phyloP scores from a whole-genome alignment of 2,329 filamentous ascomycete species.

The Fusarium citri region DNA sequence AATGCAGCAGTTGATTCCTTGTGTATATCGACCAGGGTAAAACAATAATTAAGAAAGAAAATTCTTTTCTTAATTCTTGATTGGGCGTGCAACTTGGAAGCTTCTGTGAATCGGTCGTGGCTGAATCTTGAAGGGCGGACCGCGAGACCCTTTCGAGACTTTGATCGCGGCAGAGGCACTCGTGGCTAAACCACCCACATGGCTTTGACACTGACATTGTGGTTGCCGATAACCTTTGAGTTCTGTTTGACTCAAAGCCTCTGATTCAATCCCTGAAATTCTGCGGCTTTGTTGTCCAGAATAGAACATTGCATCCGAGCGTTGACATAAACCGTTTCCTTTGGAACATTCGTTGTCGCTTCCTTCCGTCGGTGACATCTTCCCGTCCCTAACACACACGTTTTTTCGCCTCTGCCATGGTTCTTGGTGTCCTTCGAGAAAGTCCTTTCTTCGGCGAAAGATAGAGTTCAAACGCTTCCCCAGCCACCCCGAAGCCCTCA shows the following conservation, averaged over 20 bases:
- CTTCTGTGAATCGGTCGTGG: constrained; percentile 1
- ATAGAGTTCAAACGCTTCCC: constrained; percentile 37
- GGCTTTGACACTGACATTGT: constrained; percentile 15
- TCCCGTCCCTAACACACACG: not conserved
- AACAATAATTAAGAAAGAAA: constrained; percentile 14
- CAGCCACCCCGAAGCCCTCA: constrained; percentile 10
- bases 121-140: constrained; percentile 27
- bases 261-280: constrained; percentile 33
- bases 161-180: constrained; percentile 39
- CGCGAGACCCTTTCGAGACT: constrained; percentile 20
- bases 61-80: constrained; percentile 10
- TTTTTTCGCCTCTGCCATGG: constrained; percentile 11
- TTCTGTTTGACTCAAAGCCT: constrained; percentile 29
- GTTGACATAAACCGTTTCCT: constrained; percentile 13
- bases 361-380: constrained; percentile 22
- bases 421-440: constrained; percentile 28
- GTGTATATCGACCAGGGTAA: not conserved
- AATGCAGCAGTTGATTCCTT: constrained; percentile 10
- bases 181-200: constrained; percentile 30
- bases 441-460: not conserved
- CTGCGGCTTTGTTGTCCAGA: constrained; percentile 25
- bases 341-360: not conserved
- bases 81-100: constrained; percentile 15
- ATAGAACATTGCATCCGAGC: constrained; percentile 8
- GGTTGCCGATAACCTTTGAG: constrained; percentile 16